Evolutionary conservation across 192 early-diverging fungal genomes (phyloP), one percentile per base, ranked within the genome.

Genomic region (Rhizophagus sp.): DNA sequence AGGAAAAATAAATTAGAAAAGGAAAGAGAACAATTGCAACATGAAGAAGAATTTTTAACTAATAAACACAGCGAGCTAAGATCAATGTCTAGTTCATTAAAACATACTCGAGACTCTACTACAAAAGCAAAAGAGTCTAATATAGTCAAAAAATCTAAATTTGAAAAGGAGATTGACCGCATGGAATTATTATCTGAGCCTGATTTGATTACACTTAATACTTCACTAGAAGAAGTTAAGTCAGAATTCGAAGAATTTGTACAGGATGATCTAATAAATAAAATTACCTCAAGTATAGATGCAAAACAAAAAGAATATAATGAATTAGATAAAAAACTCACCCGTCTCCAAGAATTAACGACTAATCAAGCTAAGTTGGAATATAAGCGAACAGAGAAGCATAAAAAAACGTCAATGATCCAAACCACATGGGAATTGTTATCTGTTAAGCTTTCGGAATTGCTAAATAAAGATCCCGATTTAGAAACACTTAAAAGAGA

Each of bases 401-500:
- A 7, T 57, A 57, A 57, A 57, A 22, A 22, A 57, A 6, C 52
- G 17, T 22, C 19, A n/a, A 57, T 57, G 15, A 17, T 57, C 17
- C 52, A 57, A 19, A 22, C 52, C 19, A 57, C 52, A 57, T 57
- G 52, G 52, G 52, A 57, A 57, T 22, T 7, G 17, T 19, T 57
- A 22, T 22, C 52, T 57, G 11, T 44, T 70, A 39, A 70, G 7
- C 39, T 70, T n/a, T 44, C 33, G 39, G 34, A 70, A n/a, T 15
- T 70, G 9, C 4, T 70, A 8, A 11, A 39, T 47, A 70, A 44
- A 41, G 34, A 36, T 11, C 19, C 36, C 0, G 17, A 24, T n/a
- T 12, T 70, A n/a, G 68, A 70, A 11, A 44, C 68, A 9, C 68
- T 70, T n/a, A 41, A 70, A 24, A 70, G 33, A 44, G 68, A 70